These are phyloP conservation scores for Chlorella sp. DNA, from an alignment of 139 green algal species.

Conservation along the genomic window DNA sequence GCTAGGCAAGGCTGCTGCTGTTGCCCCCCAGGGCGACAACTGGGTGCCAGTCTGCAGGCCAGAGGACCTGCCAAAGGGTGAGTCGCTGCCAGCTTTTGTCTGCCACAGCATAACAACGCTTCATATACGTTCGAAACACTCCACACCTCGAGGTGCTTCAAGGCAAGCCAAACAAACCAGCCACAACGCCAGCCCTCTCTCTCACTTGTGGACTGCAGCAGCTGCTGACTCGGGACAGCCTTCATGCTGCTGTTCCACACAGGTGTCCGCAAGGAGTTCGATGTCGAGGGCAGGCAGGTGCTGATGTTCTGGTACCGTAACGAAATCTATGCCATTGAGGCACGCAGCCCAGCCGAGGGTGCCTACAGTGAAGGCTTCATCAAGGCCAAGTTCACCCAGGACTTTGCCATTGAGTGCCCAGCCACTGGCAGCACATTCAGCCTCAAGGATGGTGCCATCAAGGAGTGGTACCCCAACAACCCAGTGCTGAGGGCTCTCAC, in stretches of 20 bases:
- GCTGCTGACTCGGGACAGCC: too few species aligned
- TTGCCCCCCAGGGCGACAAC: neutral
- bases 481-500: constrained; percentile 76
- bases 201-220: neutral
- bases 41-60: constrained; percentile 71
- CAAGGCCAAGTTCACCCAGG: constrained; percentile 86
- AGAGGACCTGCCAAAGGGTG: constrained; percentile 83
- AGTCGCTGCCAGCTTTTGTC: neutral
- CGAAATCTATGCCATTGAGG: constrained; percentile 87
- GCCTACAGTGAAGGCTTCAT: constrained; percentile 96
- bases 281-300: constrained; percentile 68
- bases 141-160: too few species aligned
- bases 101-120: neutral
- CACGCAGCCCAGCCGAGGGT: constrained; percentile 85
- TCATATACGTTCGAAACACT: neutral
- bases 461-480: constrained; percentile 93
- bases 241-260: neutral
- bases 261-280: constrained; percentile 82
- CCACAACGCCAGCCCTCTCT: neutral
- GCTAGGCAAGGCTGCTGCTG: too few species aligned
- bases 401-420: constrained; percentile 90
- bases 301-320: constrained; percentile 98
- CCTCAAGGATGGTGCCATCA: constrained; percentile 86
- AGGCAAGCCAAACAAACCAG: neutral
- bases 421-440: constrained; percentile 82